Conservation (phyloP, 495 filamentous ascomycete species). For the Hypomontagnella monticulosa region DNA sequence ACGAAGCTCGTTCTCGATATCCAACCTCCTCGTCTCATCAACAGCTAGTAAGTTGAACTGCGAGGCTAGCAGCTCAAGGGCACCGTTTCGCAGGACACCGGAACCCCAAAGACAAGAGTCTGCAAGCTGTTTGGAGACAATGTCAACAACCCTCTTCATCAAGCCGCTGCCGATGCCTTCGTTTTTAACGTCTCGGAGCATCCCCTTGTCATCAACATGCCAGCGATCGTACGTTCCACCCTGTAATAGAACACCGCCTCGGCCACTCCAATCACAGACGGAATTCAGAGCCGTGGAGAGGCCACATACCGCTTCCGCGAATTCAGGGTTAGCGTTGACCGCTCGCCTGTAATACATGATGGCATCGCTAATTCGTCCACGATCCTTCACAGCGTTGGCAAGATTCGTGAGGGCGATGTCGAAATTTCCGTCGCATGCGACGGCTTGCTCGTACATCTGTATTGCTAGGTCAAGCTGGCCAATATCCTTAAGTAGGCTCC, state of each 20-base stretch:
- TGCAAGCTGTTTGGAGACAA: slow-evolving; percentile 87
- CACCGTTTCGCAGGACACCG: slow-evolving; percentile 69
- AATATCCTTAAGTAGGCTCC: slow-evolving; percentile 95
- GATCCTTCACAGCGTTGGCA: slow-evolving; percentile 98
- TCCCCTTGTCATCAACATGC: slow-evolving; percentile 90
- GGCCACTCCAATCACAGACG: slow-evolving; percentile 93
- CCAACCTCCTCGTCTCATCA: slow-evolving; percentile 37
- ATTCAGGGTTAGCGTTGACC: slow-evolving; percentile 90
- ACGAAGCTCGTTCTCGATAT: slow-evolving; percentile 58
- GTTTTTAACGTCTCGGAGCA: slow-evolving; percentile 77
- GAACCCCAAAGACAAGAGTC: slow-evolving; percentile 91
- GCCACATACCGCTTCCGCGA: slow-evolving; percentile 96
- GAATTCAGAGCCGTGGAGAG: slow-evolving; percentile 96
- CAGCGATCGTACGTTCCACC: slow-evolving; percentile 83
- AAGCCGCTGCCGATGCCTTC: slow-evolving; percentile 74
- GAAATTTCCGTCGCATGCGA: slow-evolving; percentile 88
- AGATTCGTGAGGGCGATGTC: slow-evolving; percentile 98
- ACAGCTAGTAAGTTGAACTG: slow-evolving; percentile 54
- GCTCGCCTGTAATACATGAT: slow-evolving; percentile 92
- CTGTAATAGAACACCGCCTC: slow-evolving; percentile 82
- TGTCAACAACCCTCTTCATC: slow-evolving; percentile 95
- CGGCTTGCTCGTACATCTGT: slow-evolving; percentile 96
- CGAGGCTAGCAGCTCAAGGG: slow-evolving; percentile 54
- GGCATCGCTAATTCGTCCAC: slow-evolving; percentile 89
- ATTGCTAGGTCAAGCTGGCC: slow-evolving; percentile 92